These are phyloP conservation scores for Fusarium multiceps DNA, from an alignment of 2,329 filamentous ascomycete genomes.

Conservation along the genomic window DNA sequence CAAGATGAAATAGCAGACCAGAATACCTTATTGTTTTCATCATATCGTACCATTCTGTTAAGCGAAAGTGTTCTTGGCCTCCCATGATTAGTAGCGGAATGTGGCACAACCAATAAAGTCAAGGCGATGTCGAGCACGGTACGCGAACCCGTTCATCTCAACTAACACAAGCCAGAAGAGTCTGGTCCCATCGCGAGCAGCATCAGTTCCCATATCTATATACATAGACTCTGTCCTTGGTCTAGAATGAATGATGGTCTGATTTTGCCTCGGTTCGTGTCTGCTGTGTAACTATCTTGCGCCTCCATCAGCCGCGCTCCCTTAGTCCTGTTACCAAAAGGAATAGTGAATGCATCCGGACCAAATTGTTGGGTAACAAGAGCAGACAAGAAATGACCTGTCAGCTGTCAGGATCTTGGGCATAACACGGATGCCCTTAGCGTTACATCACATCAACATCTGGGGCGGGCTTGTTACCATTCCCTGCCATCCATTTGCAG, in stretches of 20 bases:
- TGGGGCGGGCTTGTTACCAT: neutral
- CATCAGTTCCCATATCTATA: neutral
- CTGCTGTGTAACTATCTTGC: constrained; percentile 24
- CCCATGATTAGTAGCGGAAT: neutral
- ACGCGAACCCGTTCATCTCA: constrained; percentile 13
- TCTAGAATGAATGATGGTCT: constrained; percentile 33
- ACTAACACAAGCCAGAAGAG: neutral
- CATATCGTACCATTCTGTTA: neutral
- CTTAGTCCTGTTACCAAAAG: neutral
- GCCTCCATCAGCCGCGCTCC: neutral
- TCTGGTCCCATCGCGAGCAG: constrained; percentile 1
- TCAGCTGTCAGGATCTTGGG: constrained; percentile 15
- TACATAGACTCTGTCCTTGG: neutral
- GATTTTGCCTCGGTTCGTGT: constrained; percentile 19
- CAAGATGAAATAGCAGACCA: neutral
- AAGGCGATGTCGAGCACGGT: neutral
- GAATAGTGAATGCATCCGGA: neutral
- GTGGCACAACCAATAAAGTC: neutral
- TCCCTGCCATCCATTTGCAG: neutral
- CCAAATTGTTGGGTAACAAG: neutral
- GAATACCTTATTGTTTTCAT: neutral
- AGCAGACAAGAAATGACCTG: constrained; percentile 6
- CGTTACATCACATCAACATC: constrained; percentile 9
- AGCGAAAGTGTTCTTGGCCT: neutral
- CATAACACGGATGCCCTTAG: neutral